phyloP scores from a whole-genome alignment of 306 rosid genomes.

The Corylus avellana region DNA sequence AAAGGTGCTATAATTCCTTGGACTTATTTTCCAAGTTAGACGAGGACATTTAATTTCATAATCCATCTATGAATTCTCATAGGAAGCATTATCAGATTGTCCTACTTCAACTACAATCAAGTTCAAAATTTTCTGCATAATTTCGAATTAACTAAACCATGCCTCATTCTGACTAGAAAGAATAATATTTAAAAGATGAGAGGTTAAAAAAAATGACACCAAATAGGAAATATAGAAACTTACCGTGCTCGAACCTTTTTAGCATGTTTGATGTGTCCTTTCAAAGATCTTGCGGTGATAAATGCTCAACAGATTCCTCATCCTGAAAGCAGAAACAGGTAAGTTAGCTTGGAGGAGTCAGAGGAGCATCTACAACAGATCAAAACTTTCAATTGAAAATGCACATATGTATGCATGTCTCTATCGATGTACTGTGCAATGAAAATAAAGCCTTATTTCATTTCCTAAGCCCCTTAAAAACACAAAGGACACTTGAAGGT shows the following conservation, averaged over 20 bases:
- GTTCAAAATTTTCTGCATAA: neutral
- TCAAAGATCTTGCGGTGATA: constrained; percentile 59
- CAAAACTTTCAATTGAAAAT: constrained; percentile 8
- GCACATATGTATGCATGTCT: neutral
- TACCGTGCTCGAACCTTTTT: constrained; percentile 81
- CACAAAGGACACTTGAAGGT: neutral
- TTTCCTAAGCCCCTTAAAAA: neutral
- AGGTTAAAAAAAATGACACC: constrained; percentile 17
- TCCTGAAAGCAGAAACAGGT: constrained; percentile 43
- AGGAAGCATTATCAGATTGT: neutral
- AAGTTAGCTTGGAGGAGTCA: constrained; percentile 11
- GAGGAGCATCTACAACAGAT: neutral
- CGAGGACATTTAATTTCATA: neutral
- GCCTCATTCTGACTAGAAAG: constrained; percentile 10
- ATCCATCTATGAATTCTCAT: neutral
- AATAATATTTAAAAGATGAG: neutral
- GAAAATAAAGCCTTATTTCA: constrained; percentile 19
- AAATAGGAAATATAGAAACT: constrained; percentile 13
- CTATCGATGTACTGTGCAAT: too few species aligned
- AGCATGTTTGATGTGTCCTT: constrained; percentile 75
- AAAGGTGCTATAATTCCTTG: neutral
- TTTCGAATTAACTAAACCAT: neutral
- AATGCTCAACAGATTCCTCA: constrained; percentile 48
- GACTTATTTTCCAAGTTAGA: neutral
- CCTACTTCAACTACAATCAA: neutral